A percentile compares a stretch with the other conserved stretches of the same genome.
Conservation (phyloP, 2,329 filamentous ascomycete genomes). For the Cytospora mali region DNA sequence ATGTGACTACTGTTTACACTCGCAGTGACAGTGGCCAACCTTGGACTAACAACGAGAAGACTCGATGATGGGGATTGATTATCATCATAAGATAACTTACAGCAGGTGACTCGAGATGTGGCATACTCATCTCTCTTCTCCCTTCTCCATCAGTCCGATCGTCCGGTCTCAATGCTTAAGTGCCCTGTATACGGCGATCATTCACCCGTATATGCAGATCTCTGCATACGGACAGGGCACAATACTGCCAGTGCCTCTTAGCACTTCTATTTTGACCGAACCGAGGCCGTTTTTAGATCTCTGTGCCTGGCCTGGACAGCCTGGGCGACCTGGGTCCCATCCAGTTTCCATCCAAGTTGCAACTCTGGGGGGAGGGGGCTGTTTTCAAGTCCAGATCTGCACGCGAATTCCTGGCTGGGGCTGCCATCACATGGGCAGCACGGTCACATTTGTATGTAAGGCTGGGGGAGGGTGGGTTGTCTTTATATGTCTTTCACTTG, state of each 20-base stretch:
- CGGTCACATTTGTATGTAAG: constrained; percentile 7
- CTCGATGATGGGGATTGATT: constrained; percentile 7
- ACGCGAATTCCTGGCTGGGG: constrained; percentile 4
- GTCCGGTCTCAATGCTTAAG: neutral
- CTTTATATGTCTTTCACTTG: neutral
- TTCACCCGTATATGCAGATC: neutral
- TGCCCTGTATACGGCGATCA: neutral
- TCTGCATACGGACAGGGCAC: neutral
- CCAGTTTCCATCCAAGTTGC: constrained; percentile 12
- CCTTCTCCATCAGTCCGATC: neutral
- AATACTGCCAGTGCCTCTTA: constrained; percentile 7
- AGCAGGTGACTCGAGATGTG: too few relatives aligned
- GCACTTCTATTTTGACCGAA: constrained; percentile 12
- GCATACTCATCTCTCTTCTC: neutral
- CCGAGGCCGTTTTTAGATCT: constrained; percentile 15
- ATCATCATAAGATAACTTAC: constrained; percentile 6
- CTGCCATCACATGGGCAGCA: constrained; percentile 5
- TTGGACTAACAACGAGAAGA: constrained; percentile 1
- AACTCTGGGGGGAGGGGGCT: neutral
- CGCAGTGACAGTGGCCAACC: neutral
- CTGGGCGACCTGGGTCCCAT: too few relatives aligned
- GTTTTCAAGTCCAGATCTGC: constrained; percentile 8
- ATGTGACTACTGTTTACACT: neutral
- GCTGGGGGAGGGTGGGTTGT: constrained; percentile 11
- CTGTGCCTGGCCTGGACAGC: constrained; percentile 4